Evolutionary conservation across 805 yeast genomes (phyloP).

Genomic region (Sugiyamaella chiloensis): DNA sequence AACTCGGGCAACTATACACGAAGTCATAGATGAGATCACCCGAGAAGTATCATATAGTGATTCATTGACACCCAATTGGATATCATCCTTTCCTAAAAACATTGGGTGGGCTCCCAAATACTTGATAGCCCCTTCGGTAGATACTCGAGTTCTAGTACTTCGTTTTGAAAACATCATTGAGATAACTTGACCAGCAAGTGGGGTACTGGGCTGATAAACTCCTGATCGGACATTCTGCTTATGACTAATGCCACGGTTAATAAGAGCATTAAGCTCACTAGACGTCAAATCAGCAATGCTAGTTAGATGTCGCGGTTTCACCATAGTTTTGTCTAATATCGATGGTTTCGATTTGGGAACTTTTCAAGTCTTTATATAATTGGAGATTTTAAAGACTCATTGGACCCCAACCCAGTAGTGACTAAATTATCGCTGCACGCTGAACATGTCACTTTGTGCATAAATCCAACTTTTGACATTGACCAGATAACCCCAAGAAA

Average conservation of each 20-base stretch:
- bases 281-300: constrained; percentile 76
- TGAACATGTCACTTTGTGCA: too few relatives aligned
- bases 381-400: not conserved
- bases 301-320: constrained; percentile 62
- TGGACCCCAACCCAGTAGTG: too few relatives aligned
- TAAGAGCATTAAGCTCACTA: constrained; percentile 67
- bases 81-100: constrained; percentile 95
- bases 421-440: too few relatives aligned
- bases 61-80: constrained; percentile 95
- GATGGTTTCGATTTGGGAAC: not conserved
- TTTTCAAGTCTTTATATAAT: not conserved
- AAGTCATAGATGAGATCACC: constrained; percentile 91
- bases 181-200: constrained; percentile 74
- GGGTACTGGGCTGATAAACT: constrained; percentile 37
- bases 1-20: constrained; percentile 97
- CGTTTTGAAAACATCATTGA: constrained; percentile 86
- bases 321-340: too few relatives aligned
- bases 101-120: constrained; percentile 94
- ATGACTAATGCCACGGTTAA: constrained; percentile 66
- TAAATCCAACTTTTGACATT: too few relatives aligned
- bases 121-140: constrained; percentile 90
- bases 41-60: constrained; percentile 82
- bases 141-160: constrained; percentile 91
- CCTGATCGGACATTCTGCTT: constrained; percentile 61
- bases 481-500: too few relatives aligned